Conservation (phyloP, 2,329 filamentous ascomycete genomes). For the Sarocladium brachiariae region DNA sequence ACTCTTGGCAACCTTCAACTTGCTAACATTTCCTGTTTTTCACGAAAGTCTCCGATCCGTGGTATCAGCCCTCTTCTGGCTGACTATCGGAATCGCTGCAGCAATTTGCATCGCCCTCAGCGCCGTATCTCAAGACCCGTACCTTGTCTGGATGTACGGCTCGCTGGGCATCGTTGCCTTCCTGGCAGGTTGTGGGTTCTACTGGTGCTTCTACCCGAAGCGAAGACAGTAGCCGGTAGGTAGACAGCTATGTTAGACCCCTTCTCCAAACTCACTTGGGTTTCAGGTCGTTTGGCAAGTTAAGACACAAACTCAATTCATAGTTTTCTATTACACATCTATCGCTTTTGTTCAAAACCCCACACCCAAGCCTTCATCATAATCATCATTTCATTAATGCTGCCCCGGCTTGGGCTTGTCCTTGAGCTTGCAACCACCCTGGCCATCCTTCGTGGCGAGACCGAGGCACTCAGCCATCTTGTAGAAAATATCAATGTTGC, state of each 20-base stretch:
- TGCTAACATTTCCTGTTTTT: slow-evolving; percentile 21
- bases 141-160: slow-evolving; percentile 60
- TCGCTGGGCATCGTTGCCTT: slow-evolving; percentile 46
- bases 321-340: background rate
- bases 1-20: background rate
- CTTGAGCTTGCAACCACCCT: slow-evolving; percentile 18
- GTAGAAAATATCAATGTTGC: slow-evolving; percentile 68
- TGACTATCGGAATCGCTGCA: slow-evolving; percentile 52
- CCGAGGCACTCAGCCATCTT: slow-evolving; percentile 65
- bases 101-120: slow-evolving; percentile 56
- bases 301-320: background rate
- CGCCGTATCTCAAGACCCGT: slow-evolving; percentile 54
- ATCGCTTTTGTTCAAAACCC: background rate
- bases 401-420: slow-evolving; percentile 13
- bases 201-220: slow-evolving; percentile 26
- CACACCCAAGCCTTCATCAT: background rate
- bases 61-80: slow-evolving; percentile 51
- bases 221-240: background rate
- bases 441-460: slow-evolving; percentile 27
- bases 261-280: background rate
- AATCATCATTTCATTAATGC: slow-evolving; percentile 11
- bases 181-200: slow-evolving; percentile 46
- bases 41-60: slow-evolving; percentile 64
- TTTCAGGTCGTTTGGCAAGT: no score
- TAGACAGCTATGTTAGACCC: background rate